Percentiles rank a stretch among this genome's conserved stretches.
These are phyloP conservation scores for Solanum rostratum DNA, from an alignment of 257 asterid genomes.

Conservation along the genomic window DNA sequence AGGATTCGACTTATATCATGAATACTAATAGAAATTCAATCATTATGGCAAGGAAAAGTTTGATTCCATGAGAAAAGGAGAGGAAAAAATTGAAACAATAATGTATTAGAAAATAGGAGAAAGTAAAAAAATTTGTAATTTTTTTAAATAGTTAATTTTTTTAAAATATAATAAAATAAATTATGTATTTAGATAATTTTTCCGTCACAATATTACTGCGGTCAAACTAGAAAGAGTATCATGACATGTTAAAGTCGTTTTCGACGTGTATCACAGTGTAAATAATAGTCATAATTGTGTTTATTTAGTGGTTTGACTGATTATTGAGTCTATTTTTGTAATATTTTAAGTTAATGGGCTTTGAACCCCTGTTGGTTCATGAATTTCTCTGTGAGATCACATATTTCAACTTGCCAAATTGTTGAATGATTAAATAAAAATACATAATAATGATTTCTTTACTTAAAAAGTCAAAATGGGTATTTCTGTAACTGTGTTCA, in stretches of 20 bases:
- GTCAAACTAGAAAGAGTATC: too few relatives aligned
- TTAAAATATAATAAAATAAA: too few relatives aligned
- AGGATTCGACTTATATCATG: too few relatives aligned
- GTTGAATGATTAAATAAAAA: background rate
- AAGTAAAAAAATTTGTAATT: too few relatives aligned
- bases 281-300: background rate
- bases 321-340: background rate
- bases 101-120: too few relatives aligned
- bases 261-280: background rate
- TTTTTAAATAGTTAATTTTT: too few relatives aligned
- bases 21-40: too few relatives aligned
- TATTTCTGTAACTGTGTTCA: background rate
- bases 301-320: background rate
- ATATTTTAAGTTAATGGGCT: background rate
- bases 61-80: too few relatives aligned
- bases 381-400: background rate
- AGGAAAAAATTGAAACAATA: too few relatives aligned
- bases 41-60: too few relatives aligned
- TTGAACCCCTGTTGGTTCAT: background rate
- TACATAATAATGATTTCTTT: background rate
- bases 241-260: background rate
- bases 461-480: background rate
- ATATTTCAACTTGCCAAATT: background rate
- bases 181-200: too few relatives aligned
- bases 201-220: rapidly evolving